Conservation (phyloP, 352 stramenopile species). For the Blastocystis sp. region DNA sequence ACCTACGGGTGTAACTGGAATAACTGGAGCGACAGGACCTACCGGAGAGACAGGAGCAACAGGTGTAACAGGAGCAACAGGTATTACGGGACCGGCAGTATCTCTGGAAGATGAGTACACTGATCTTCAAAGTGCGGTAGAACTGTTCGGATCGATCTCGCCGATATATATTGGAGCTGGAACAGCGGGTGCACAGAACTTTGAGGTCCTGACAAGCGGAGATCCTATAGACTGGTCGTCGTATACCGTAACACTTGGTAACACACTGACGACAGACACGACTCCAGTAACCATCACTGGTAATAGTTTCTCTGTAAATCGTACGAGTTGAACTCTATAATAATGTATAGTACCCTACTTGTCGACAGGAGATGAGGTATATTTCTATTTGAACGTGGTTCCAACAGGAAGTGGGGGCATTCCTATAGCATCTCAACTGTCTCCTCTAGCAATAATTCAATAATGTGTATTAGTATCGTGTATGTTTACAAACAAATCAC, state of each 20-base stretch:
- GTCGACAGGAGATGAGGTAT: background rate
- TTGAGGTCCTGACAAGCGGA: background rate
- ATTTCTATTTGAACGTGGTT: background rate
- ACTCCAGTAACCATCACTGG: background rate
- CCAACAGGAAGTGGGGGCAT: background rate
- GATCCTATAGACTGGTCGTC: background rate
- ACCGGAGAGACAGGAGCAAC: conserved; percentile 15
- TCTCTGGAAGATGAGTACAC: background rate
- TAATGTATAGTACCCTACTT: background rate
- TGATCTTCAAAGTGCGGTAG: background rate
- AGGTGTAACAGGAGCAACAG: conserved; percentile 9
- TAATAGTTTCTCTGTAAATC: background rate
- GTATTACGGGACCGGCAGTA: background rate
- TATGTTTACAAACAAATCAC: conserved; percentile 34
- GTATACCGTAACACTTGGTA: background rate
- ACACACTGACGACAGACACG: background rate
- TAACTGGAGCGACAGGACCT: background rate
- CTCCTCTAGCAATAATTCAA: background rate
- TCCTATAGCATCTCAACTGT: background rate
- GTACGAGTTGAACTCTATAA: background rate
- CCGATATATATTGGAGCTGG: background rate
- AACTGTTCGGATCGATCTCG: background rate
- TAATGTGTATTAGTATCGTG: background rate
- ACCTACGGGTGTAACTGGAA: conserved; percentile 5
- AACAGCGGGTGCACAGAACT: background rate